A percentile compares a stretch with the other conserved stretches of the same genome.
Evolutionary conservation across 208 protist species (phyloP).

Genomic region (Trypanosoma rangeli): DNA sequence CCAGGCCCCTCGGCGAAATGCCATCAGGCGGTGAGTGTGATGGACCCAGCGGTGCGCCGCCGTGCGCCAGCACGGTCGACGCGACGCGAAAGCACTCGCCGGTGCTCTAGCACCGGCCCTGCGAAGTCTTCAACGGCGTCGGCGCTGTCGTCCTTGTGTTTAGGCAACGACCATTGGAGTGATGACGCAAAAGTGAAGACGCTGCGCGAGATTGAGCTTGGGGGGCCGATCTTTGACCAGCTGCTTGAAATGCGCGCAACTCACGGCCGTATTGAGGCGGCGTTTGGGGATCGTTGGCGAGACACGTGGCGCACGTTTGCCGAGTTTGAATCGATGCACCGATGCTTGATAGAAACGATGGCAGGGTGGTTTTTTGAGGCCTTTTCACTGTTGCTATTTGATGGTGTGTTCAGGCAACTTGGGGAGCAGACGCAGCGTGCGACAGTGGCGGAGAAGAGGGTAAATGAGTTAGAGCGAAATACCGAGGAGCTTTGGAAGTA

Average conservation of each 20-base stretch:
- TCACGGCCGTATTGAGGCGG: neutral
- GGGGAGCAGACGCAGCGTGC: neutral
- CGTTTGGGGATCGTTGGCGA: neutral
- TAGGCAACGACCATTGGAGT: neutral
- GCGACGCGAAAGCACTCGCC: neutral
- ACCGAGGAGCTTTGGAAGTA: slow-evolving; percentile 4
- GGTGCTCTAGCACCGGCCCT: neutral
- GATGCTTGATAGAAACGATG: slow-evolving; percentile 8
- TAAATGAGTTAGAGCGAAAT: slow-evolving; percentile 1
- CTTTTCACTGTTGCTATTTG: neutral
- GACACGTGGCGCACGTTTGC: neutral
- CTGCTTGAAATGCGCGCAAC: neutral
- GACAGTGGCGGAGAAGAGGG: neutral
- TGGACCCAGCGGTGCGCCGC: neutral
- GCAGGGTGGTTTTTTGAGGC: neutral
- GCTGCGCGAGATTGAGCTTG: slow-evolving; percentile 11
- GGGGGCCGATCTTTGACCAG: slow-evolving; percentile 6
- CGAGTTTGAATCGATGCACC: slow-evolving; percentile 3
- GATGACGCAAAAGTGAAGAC: neutral
- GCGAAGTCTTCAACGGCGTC: neutral
- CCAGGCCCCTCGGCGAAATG: neutral
- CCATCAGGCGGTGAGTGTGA: no score
- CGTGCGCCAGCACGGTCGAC: neutral
- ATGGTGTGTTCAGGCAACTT: neutral
- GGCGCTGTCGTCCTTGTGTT: neutral